Conservation (phyloP, 2,329 filamentous ascomycete genomes). For the Xylariaceae sp. region DNA sequence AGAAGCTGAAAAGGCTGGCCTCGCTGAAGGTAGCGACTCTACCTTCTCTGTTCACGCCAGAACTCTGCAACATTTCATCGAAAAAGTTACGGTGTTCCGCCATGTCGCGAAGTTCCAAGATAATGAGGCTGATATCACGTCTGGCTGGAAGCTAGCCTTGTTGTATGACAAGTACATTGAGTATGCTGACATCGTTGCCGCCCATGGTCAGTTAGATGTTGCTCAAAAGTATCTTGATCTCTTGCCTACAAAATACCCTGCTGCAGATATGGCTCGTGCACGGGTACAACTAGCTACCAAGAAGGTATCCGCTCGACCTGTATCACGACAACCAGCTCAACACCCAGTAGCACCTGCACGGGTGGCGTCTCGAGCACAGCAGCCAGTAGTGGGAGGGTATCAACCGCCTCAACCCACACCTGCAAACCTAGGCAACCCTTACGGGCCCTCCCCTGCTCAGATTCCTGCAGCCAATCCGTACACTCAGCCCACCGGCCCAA, state of each 20-base stretch:
- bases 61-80: slow-evolving; percentile 90
- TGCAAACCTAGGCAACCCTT: slow-evolving; percentile 39
- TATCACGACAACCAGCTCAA: slow-evolving; percentile 41
- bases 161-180: slow-evolving; percentile 96
- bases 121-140: slow-evolving; percentile 70
- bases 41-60: slow-evolving; percentile 91
- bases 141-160: slow-evolving; percentile 86
- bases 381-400: slow-evolving; percentile 51
- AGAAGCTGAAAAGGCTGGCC: slow-evolving; percentile 78
- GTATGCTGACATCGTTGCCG: slow-evolving; percentile 93
- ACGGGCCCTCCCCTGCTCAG: slow-evolving; percentile 40
- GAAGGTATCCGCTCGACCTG: slow-evolving; percentile 51
- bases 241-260: slow-evolving; percentile 81
- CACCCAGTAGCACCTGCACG: slow-evolving; percentile 34
- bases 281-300: slow-evolving; percentile 85
- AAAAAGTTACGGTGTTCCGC: slow-evolving; percentile 97
- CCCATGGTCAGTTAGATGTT: slow-evolving; percentile 83
- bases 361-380: slow-evolving; percentile 49
- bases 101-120: slow-evolving; percentile 93
- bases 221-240: slow-evolving; percentile 93
- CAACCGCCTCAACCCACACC: slow-evolving; percentile 53
- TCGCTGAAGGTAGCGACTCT: slow-evolving; percentile 75
- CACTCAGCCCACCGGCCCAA: slow-evolving; percentile 40
- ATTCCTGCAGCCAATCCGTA: slow-evolving; percentile 42
- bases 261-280: slow-evolving; percentile 84